Conservation (phyloP, 2,329 filamentous ascomycete genomes). For the Rugonectria rugulosa region DNA sequence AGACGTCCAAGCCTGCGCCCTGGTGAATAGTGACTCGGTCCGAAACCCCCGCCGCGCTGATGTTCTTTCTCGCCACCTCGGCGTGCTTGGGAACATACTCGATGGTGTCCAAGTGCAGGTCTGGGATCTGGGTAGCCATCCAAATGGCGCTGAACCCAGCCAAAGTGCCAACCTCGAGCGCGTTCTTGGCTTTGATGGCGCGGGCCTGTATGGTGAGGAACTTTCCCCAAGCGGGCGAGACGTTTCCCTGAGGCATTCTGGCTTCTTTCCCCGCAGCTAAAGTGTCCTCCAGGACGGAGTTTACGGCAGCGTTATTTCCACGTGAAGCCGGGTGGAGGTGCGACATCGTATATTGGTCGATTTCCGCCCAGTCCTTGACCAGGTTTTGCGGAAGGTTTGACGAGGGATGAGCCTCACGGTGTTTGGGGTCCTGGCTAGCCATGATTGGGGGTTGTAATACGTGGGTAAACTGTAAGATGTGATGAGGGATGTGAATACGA, state of each 20-base stretch:
- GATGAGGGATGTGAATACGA: too few relatives aligned
- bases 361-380: not conserved
- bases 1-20: constrained; percentile 4
- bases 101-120: constrained; percentile 1
- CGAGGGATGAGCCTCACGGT: not conserved
- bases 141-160: constrained; percentile 14
- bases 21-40: not conserved
- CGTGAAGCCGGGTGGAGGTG: not conserved
- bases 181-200: constrained; percentile 4
- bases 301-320: not conserved
- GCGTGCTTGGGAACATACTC: constrained; percentile 9
- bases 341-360: constrained; percentile 1
- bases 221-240: constrained; percentile 9
- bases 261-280: not conserved
- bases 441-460: too few relatives aligned
- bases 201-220: constrained; percentile 11
- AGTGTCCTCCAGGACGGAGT: not conserved
- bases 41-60: not conserved
- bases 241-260: constrained; percentile 7
- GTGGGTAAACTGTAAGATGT: too few relatives aligned
- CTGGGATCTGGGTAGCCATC: constrained; percentile 2
- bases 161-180: constrained; percentile 12
- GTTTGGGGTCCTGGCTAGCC: not conserved
- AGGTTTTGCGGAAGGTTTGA: not conserved
- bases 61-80: constrained; percentile 8